Evolutionary conservation across 495 filamentous ascomycete species (phyloP).

Genomic region (Melanomma pulvis-pyrius): DNA sequence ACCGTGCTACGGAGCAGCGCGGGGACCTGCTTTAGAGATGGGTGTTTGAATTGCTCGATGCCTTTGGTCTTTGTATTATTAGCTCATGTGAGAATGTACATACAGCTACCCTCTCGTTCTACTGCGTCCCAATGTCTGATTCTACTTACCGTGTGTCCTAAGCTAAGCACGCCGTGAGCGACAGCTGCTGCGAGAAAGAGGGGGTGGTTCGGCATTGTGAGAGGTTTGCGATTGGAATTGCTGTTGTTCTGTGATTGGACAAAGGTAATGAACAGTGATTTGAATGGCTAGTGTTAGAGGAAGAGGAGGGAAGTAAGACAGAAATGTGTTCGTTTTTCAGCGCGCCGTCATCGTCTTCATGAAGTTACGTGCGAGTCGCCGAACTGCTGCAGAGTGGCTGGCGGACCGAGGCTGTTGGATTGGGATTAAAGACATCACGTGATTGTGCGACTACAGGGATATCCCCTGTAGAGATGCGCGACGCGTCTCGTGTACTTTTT

Average conservation of each 20-base stretch:
- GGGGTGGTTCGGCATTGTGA: slow-evolving; percentile 11
- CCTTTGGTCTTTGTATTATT: slow-evolving; percentile 25
- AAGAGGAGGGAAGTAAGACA: neutral
- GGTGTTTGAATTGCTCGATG: slow-evolving; percentile 30
- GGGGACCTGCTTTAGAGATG: slow-evolving; percentile 22
- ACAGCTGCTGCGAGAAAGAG: slow-evolving; percentile 28
- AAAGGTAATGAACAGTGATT: no score
- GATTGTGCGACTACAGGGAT: neutral
- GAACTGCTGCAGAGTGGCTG: no score
- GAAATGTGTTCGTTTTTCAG: no score
- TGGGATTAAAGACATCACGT: neutral
- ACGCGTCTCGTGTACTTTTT: no score
- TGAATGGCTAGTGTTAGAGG: no score
- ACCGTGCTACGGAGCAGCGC: slow-evolving; percentile 10
- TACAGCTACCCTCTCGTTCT: neutral
- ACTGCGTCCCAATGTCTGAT: neutral
- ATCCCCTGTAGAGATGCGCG: neutral
- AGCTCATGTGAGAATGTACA: neutral
- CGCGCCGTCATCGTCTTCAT: no score
- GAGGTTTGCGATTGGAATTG: neutral
- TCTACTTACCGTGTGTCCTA: slow-evolving; percentile 31
- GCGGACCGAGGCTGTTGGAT: neutral
- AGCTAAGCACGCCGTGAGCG: slow-evolving; percentile 22
- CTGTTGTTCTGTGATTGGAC: neutral
- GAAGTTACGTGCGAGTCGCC: no score